These are phyloP conservation scores for Penicillium concentricum DNA, from an alignment of 2,329 filamentous ascomycete species.

Conservation along the genomic window DNA sequence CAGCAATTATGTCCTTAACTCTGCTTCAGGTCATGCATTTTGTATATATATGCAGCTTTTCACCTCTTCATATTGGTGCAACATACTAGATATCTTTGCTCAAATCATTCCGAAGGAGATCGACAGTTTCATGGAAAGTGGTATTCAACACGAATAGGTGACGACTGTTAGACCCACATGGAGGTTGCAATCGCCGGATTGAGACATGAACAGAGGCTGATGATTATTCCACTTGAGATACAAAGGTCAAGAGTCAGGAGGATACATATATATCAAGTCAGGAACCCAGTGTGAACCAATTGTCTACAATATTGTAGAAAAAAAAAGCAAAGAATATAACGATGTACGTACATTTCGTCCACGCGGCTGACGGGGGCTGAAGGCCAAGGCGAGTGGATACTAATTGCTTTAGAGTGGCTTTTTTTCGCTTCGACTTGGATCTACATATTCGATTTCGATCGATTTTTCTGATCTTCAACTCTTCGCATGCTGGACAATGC, in stretches of 20 bases:
- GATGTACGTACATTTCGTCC: background rate
- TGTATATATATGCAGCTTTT: too few relatives aligned
- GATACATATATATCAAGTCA: background rate
- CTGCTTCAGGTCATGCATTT: background rate
- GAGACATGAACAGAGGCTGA: background rate
- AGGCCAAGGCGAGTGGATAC: constrained; percentile 7
- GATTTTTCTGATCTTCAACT: background rate
- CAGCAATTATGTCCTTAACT: background rate
- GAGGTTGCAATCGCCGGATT: constrained; percentile 5
- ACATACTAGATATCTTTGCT: background rate
- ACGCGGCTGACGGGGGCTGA: constrained; percentile 4
- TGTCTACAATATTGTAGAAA: too few relatives aligned
- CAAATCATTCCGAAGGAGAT: background rate
- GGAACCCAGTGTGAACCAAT: too few relatives aligned
- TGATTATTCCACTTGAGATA: background rate
- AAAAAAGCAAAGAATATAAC: background rate
- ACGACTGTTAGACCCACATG: constrained; percentile 6
- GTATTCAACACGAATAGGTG: background rate
- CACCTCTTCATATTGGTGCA: too few relatives aligned
- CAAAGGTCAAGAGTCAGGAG: background rate
- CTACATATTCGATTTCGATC: background rate
- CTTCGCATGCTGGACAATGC: constrained; percentile 14
- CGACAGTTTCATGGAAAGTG: background rate
- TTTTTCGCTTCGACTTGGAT: background rate
- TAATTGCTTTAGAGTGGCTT: background rate